A percentile compares a stretch with the other conserved stretches of the same genome.
Conservation (phyloP, 1,284 basidiomycete genomes). For the Papiliotrema flavescens region DNA sequence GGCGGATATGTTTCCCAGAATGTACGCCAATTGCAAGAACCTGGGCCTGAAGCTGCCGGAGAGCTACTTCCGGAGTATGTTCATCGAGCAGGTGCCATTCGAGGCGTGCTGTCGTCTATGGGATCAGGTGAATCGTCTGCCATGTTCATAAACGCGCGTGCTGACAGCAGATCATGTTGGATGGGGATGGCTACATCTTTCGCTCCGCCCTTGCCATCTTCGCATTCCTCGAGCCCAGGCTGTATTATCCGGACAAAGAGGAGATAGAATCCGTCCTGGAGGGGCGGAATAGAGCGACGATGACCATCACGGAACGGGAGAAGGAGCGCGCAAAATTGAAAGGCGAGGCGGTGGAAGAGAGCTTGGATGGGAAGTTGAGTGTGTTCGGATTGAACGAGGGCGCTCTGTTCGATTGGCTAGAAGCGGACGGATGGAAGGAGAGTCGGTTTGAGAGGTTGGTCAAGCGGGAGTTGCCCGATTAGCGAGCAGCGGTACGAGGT, state of each 20-base stretch:
- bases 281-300: slow-evolving; percentile 51
- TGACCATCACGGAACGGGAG: slow-evolving; percentile 45
- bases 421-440: slow-evolving; percentile 68
- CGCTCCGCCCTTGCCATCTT: slow-evolving; percentile 78
- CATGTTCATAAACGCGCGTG: background rate
- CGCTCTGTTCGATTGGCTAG: slow-evolving; percentile 72
- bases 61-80: slow-evolving; percentile 73
- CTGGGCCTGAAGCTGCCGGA: slow-evolving; percentile 48
- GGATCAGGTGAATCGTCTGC: slow-evolving; percentile 55
- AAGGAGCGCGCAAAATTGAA: slow-evolving; percentile 57
- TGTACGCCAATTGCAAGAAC: slow-evolving; percentile 94
- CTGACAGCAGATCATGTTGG: slow-evolving; percentile 39
- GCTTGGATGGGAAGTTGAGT: slow-evolving; percentile 72
- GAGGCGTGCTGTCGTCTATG: slow-evolving; percentile 81
- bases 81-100: slow-evolving; percentile 81
- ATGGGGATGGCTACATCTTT: slow-evolving; percentile 58
- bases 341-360: slow-evolving; percentile 50
- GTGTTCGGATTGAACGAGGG: slow-evolving; percentile 85
- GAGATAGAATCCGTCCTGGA: slow-evolving; percentile 80
- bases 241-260: slow-evolving; percentile 47
- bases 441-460: slow-evolving; percentile 81
- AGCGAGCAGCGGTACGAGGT: slow-evolving; percentile 1
- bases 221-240: slow-evolving; percentile 70
- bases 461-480: slow-evolving; percentile 79
- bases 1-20: slow-evolving; percentile 72